Base-by-base conservation (phyloP, 108 stramenopile species). In the Schizochytrium sp. region DNA sequence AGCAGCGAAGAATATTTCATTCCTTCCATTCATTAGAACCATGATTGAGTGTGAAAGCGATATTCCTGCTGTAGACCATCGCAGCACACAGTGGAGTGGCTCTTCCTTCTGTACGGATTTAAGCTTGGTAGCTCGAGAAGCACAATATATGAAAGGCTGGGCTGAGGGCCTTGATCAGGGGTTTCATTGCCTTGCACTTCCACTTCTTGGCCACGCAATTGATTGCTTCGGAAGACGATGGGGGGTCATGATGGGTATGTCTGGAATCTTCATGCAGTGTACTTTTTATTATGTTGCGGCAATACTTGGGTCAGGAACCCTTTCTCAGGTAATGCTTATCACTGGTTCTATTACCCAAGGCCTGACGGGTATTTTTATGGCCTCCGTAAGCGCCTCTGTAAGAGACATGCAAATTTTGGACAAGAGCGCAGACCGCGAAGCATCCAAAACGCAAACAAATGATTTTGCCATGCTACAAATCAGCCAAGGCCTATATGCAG, bases 161-260 rank as follows among this genome's bases (percentile, higher is more conserved):
- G 76, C 76, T 0, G 76, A 83, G 53, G 76, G 76, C 28, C 76
- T 83, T 0, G 76, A 83, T 40, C 76, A 83, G 76, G 76, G 50
- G n/a, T 49, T 83, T 13, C 76, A 83, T 40, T 83, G 76, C 3
- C 28, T 83, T 0, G 76, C 53, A 5, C 76, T 83, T 46, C 76
- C 76, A 46, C 28, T 55, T 7, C 28, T 83, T 5, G 76, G 76
- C 12, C 76, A 83, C 47, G 76, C 76, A 5, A 83, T 83, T 28
- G 76, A 83, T 53, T 83, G 76, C 47, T 83, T 47, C 47, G 76
- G 76, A 40, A 47, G 76, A 13, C 47, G 76, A 17, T 83, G 47
- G 47, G 76, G 76, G 0, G 53, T 83, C 47, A 17, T 55, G 0
- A 38, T 83, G 50, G 76, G 76, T 40, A 83, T 83, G 76, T 5